phyloP scores from a whole-genome alignment of 345 rosid genomes.

The Lepidium africanum region DNA sequence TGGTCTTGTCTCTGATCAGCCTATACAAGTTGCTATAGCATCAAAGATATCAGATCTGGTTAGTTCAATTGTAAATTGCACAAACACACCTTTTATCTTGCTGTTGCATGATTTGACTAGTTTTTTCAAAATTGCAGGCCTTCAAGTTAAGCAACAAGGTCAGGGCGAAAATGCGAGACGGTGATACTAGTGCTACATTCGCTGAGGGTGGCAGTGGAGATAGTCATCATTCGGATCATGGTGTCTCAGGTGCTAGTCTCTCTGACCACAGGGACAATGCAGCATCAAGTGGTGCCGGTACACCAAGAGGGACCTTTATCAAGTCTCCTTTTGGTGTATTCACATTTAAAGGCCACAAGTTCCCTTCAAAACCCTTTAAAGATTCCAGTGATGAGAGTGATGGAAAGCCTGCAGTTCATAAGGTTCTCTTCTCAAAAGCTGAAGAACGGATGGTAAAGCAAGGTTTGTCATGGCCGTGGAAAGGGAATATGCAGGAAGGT shows the following conservation, averaged over 20 bases:
- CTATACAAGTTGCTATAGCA: conserved; percentile 69
- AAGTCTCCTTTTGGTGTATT: conserved; percentile 47
- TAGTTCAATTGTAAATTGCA: conserved; percentile 25
- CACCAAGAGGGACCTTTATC: conserved; percentile 54
- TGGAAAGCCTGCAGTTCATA: conserved; percentile 51
- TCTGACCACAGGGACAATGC: conserved; percentile 59
- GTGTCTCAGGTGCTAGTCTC: conserved; percentile 36
- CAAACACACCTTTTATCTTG: conserved; percentile 2
- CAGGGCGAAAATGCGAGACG: conserved; percentile 46
- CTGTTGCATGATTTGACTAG: conserved; percentile 24
- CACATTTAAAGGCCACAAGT: conserved; percentile 42
- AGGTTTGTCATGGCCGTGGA: conserved; percentile 80
- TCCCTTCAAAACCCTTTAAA: conserved; percentile 29
- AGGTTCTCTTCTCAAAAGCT: conserved; percentile 56
- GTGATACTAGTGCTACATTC: conserved; percentile 38
- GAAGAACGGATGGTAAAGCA: conserved; percentile 71
- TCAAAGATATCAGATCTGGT: conserved; percentile 81
- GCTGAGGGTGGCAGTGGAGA: conserved; percentile 61
- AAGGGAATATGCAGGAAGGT: conserved; percentile 55
- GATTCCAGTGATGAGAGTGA: conserved; percentile 59
- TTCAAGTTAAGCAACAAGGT: conserved; percentile 64
- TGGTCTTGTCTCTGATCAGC: conserved; percentile 77
- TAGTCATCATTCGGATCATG: conserved; percentile 52
- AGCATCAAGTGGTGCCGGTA: conserved; percentile 61
- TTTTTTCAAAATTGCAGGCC: conserved; percentile 46